These are phyloP conservation scores for Fusarium concolor DNA, from an alignment of 2,329 filamentous ascomycete genomes.

Conservation along the genomic window DNA sequence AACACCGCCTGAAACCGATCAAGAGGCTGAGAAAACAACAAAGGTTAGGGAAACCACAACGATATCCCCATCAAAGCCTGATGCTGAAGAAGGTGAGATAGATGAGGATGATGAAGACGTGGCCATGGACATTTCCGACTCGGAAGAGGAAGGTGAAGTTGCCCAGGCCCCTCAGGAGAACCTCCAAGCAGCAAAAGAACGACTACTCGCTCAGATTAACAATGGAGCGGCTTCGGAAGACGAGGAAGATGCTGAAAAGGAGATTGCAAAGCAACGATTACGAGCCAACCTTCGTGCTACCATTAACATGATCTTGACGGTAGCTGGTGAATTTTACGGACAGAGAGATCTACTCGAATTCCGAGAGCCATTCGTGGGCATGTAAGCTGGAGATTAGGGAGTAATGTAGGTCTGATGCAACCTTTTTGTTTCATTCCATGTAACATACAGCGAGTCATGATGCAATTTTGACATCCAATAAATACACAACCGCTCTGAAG, in stretches of 20 bases:
- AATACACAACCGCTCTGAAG: conserved; percentile 37
- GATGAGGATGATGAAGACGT: conserved; percentile 50
- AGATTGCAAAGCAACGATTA: conserved; percentile 49
- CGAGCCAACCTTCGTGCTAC: conserved; percentile 73
- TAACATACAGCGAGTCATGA: conserved; percentile 28
- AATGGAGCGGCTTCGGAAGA: conserved; percentile 32
- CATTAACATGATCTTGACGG: conserved; percentile 90
- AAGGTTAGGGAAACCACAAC: neutral
- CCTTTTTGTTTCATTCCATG: conserved; percentile 26
- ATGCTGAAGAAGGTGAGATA: conserved; percentile 45
- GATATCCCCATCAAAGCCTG: conserved; percentile 9
- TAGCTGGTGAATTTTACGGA: conserved; percentile 89
- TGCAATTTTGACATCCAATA: conserved; percentile 19
- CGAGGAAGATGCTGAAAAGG: conserved; percentile 46
- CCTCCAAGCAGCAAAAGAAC: conserved; percentile 61
- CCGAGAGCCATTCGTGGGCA: conserved; percentile 69
- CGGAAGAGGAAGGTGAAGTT: conserved; percentile 53
- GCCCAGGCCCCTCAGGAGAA: conserved; percentile 47
- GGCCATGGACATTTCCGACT: conserved; percentile 58
- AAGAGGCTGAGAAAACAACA: conserved; percentile 16
- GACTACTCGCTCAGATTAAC: conserved; percentile 61
- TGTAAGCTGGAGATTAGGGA: conserved; percentile 47
- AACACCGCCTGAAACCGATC: conserved; percentile 5
- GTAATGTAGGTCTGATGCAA: conserved; percentile 21
- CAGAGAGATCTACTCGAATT: conserved; percentile 87